These are phyloP conservation scores for Ogataea degrootiae DNA, from an alignment of 805 yeast species.

Conservation along the genomic window DNA sequence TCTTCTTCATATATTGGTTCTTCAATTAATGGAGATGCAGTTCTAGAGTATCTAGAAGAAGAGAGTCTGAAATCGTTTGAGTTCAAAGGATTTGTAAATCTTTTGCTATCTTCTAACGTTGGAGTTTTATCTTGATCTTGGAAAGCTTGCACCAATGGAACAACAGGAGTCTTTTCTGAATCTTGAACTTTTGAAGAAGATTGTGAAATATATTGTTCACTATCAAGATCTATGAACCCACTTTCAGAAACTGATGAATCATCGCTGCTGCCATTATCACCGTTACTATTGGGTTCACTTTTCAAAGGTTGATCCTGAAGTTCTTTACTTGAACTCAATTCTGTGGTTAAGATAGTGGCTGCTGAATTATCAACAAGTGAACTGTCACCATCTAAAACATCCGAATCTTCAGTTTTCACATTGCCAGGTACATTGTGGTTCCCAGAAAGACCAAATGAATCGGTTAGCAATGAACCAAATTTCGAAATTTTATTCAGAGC, in stretches of 20 bases:
- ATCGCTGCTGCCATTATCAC: background rate
- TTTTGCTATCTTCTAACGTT: constrained; percentile 9
- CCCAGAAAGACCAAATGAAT: constrained; percentile 9
- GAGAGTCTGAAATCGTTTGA: constrained; percentile 11
- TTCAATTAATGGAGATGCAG: constrained; percentile 14
- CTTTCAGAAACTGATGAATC: constrained; percentile 21
- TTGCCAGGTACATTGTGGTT: background rate
- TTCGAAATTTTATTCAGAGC: constrained; percentile 5
- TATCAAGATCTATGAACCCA: constrained; percentile 20
- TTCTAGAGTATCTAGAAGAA: constrained; percentile 8
- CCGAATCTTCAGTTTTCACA: background rate
- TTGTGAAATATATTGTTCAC: constrained; percentile 3
- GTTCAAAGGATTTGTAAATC: constrained; percentile 20
- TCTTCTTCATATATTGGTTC: constrained; percentile 21
- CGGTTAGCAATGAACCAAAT: constrained; percentile 9
- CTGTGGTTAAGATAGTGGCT: constrained; percentile 11
- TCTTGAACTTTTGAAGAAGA: constrained; percentile 9
- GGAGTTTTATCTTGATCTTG: constrained; percentile 6
- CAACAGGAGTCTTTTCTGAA: constrained; percentile 19
- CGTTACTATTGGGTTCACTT: constrained; percentile 5
- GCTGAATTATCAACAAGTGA: constrained; percentile 10
- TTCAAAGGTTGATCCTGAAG: constrained; percentile 3
- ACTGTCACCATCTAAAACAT: too few species aligned
- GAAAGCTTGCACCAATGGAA: constrained; percentile 2
- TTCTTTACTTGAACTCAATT: constrained; percentile 3